Evolutionary conservation across 306 rosid species (phyloP), one percentile per base, ranked within the genome.

Genomic region (Cicer arietinum): DNA sequence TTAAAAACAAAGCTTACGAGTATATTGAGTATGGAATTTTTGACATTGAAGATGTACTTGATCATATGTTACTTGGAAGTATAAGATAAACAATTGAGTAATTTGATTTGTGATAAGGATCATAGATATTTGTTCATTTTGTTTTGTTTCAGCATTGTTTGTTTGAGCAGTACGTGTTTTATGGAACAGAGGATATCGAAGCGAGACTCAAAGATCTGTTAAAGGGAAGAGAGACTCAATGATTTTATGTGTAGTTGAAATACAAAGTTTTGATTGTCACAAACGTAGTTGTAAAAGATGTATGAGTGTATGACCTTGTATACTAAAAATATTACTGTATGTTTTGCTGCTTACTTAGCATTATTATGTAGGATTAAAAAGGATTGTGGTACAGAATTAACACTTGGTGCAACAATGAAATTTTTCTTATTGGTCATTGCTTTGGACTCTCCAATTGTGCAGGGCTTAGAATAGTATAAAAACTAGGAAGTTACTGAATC

Each of bases 181-280:
- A 83, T 79, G 85, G 67, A 0, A 18, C 52, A 1, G 92, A 89
- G 79, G 92, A 70, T 1, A 54, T 94, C 1, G 91, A 89, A 53
- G 86, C 88, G 50, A 79, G 71, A 82, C 88, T 94, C 43, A 63
- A 69, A 0, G 80, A 81, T 48, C 80, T 94, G 81, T 94, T 94
- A 73, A 75, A 58, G 35, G 91, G 93, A 18, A 77, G 74, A 72
- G 46, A 89, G 87, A 78, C 83, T 88, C 7, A 57, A 69, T 39
- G 84, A 80, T 74, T 69, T 65, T 42, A 66, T 45, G 78, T 86
- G 88, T 53, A 48, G 47, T 67, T 83, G 71, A 71, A 62, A 71
- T 66, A 48, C 57, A 45, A 40, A 67, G 77, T 74, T 83, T 77
- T 76, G 25, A 60, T 58, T 60, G 72, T 43, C 61, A 54, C 39